Evolutionary conservation across 108 stramenopile genomes (phyloP).

Genomic region (Pseudonitzschia pungens): DNA sequence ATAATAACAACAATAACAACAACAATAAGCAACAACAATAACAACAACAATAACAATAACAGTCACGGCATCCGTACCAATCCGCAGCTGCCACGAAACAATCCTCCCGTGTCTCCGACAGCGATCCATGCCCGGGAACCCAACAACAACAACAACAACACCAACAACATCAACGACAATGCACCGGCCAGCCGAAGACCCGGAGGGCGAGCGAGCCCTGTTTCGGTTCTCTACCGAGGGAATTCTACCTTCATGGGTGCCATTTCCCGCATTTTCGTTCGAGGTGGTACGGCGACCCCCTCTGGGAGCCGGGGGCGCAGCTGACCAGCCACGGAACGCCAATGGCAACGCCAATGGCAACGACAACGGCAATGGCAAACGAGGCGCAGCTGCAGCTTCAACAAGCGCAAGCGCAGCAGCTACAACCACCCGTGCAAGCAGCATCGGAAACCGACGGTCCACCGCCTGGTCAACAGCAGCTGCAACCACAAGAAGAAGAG

Average conservation of each 20-base stretch:
- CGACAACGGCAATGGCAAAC: constrained; percentile 19
- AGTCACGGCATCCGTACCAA: not conserved
- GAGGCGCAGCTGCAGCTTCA: too few relatives aligned
- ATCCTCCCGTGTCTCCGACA: not conserved
- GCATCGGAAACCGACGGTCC: constrained; percentile 30
- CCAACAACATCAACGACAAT: not conserved
- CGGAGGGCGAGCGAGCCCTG: constrained; percentile 57
- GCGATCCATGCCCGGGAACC: not conserved
- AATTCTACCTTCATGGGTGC: constrained; percentile 74
- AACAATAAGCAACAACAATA: too few relatives aligned
- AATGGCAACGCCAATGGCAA: constrained; percentile 4
- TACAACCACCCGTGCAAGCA: constrained; percentile 14
- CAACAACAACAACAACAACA: not conserved
- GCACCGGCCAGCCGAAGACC: too few relatives aligned
- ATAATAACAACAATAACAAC: too few relatives aligned
- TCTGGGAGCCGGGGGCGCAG: constrained; percentile 19
- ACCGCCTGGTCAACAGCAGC: constrained; percentile 15
- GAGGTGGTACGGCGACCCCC: constrained; percentile 74
- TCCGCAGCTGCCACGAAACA: too few relatives aligned
- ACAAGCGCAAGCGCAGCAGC: constrained; percentile 34
- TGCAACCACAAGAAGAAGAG: too few relatives aligned
- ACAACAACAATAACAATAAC: too few relatives aligned
- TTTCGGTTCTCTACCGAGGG: constrained; percentile 80
- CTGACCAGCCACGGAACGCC: constrained; percentile 3
- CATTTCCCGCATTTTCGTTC: constrained; percentile 76